These are phyloP conservation scores for Gomphus sp. DNA, from an alignment of 1,284 basidiomycete genomes.

Conservation along the genomic window DNA sequence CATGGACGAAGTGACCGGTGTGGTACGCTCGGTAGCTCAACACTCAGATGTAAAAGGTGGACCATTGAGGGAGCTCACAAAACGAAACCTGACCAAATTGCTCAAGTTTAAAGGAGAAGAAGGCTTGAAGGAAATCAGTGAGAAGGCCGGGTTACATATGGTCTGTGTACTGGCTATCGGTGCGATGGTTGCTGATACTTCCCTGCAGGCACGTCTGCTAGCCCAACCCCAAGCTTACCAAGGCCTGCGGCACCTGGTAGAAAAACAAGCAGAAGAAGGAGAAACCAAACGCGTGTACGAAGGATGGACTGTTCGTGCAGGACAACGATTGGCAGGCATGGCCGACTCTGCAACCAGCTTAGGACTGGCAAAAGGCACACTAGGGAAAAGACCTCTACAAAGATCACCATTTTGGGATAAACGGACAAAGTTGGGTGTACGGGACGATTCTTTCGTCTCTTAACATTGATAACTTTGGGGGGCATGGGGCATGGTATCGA, in stretches of 20 bases:
- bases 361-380: slow-evolving; percentile 2
- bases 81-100: slow-evolving; percentile 23
- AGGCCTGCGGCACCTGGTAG: slow-evolving; percentile 13
- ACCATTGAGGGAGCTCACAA: slow-evolving; percentile 24
- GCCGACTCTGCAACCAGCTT: slow-evolving; percentile 1
- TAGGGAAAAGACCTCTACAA: neutral
- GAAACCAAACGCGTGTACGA: neutral
- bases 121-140: slow-evolving; percentile 23
- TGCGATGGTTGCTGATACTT: neutral
- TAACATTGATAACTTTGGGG: neutral
- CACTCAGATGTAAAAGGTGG: slow-evolving; percentile 12
- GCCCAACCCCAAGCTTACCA: slow-evolving; percentile 17
- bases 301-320: slow-evolving; percentile 2
- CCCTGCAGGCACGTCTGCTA: slow-evolving; percentile 16
- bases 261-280: neutral
- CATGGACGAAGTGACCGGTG: slow-evolving; percentile 1
- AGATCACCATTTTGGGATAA: slow-evolving; percentile 8
- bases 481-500: neutral
- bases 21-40: neutral
- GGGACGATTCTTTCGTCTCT: slow-evolving; percentile 1
- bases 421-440: slow-evolving; percentile 9
- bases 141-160: slow-evolving; percentile 24
- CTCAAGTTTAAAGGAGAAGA: slow-evolving; percentile 25
- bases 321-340: slow-evolving; percentile 7
- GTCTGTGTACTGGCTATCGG: slow-evolving; percentile 15